These are phyloP conservation scores for Cladorrhinum samala DNA, from an alignment of 495 filamentous ascomycete species.

Conservation along the genomic window DNA sequence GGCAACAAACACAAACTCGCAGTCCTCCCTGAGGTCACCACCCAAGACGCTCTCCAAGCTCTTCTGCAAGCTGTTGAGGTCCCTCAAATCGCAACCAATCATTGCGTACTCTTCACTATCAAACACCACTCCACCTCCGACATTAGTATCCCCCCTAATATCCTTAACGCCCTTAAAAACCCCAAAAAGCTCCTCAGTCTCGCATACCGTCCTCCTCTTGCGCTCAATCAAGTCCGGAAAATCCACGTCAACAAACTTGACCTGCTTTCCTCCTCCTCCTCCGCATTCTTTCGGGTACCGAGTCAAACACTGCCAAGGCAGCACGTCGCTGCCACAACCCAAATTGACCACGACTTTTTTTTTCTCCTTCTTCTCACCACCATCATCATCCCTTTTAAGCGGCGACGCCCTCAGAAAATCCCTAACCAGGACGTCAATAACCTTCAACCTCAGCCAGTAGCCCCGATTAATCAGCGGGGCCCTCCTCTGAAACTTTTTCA, in stretches of 20 bases:
- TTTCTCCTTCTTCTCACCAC: constrained; percentile 37
- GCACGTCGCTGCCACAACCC: constrained; percentile 87
- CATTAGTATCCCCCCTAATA: not conserved
- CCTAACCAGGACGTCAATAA: constrained; percentile 65
- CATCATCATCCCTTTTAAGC: constrained; percentile 24
- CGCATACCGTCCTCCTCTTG: constrained; percentile 61
- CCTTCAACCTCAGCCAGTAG: constrained; percentile 80
- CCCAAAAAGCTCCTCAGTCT: constrained; percentile 51
- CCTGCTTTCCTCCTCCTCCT: constrained; percentile 22
- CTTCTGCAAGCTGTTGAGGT: constrained; percentile 51
- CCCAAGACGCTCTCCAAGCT: constrained; percentile 48
- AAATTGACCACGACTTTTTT: constrained; percentile 76
- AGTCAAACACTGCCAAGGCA: constrained; percentile 78
- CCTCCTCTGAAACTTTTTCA: constrained; percentile 72
- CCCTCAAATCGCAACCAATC: constrained; percentile 74
- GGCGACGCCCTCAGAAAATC: constrained; percentile 49
- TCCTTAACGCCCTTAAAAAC: constrained; percentile 11
- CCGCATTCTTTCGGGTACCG: constrained; percentile 49
- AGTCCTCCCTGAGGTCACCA: constrained; percentile 45
- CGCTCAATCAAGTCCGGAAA: constrained; percentile 72
- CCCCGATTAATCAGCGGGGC: constrained; percentile 82
- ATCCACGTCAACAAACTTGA: constrained; percentile 79
- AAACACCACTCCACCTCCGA: constrained; percentile 38
- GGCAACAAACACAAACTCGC: constrained; percentile 68
- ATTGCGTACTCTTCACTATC: constrained; percentile 67